Conservation (phyloP, 208 protist genomes). For the Perkinsela sp. region DNA sequence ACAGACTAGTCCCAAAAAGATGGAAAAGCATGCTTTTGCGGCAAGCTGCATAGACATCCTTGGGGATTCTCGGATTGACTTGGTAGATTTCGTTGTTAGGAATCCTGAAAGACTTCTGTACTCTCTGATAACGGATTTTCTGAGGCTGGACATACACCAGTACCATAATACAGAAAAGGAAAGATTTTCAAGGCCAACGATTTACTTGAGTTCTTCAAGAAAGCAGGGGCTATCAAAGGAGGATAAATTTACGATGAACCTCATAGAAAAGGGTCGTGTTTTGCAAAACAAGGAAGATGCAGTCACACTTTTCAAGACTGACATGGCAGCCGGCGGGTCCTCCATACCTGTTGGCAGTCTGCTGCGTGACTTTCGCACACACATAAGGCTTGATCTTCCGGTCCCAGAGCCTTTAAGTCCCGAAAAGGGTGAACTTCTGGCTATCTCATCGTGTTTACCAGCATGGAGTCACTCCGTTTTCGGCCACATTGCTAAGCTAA, state of each 20-base stretch:
- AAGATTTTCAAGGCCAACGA: background rate
- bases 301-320: background rate
- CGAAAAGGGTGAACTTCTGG: conserved; percentile 16
- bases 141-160: background rate
- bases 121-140: background rate
- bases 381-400: background rate
- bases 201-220: background rate
- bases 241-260: background rate
- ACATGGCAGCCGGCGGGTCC: background rate
- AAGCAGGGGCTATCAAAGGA: background rate
- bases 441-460: conserved; percentile 34
- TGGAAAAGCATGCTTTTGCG: background rate
- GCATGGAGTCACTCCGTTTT: conserved; percentile 66
- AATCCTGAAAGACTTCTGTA: background rate
- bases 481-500: conserved; percentile 65
- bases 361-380: background rate
- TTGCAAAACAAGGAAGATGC: background rate
- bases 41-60: background rate
- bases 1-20: background rate
- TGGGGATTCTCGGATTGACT: background rate
- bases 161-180: background rate
- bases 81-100: background rate
- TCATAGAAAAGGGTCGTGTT: background rate
- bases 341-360: too few relatives aligned
- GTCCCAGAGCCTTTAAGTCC: background rate